Evolutionary conservation across 2,329 filamentous ascomycete genomes (phyloP), one percentile per base, ranked within the genome.

Genomic region (Sordariomycetes sp.): DNA sequence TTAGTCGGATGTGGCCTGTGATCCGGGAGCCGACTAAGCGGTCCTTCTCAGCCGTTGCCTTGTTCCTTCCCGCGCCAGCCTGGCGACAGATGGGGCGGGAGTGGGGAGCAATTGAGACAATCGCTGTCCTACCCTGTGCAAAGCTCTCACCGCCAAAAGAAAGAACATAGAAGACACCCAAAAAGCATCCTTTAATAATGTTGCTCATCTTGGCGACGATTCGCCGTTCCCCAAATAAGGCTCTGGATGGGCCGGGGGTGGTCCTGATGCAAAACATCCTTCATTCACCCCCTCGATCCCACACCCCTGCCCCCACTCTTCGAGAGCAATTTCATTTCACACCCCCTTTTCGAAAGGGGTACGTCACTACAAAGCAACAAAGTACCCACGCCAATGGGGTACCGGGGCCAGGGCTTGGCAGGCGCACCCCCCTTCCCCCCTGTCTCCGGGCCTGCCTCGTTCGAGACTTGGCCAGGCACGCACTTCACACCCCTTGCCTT

Each of bases 391-490:
- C 50, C 1, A 10, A 34, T 20, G 39, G 42, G 42, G 54, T 56
- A 56, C 54, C 54, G 32, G 42, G 50, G 25, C 42, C 22, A 28
- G 54, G 39, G 42, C 39, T 34, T 56, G 54, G 54, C 54, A 45
- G 28, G 25, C 25, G 32, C 42, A 50, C 42, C 54, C 54, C 54
- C 42, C 51, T n/a, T n/a, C 35, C 45, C 50, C 54, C 54, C 36
- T 55, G 53, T 55, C 7, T 13, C 52, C 22, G 12, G n/a, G n/a
- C 32, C 36, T 50, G 54, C 50, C 54, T 56, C 54, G 39, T 56
- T 34, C 54, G 54, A 56, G 54, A 45, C 54, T 35, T 51, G 54
- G 39, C 54, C 42, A 56, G 54, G 54, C 54, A 56, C 54, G 32
- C 42, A 35, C 42, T 51, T 55, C 53, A 54, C 53, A 32, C 28